phyloP scores from a whole-genome alignment of 2,329 filamentous ascomycete genomes.

The Penicillium sp. region DNA sequence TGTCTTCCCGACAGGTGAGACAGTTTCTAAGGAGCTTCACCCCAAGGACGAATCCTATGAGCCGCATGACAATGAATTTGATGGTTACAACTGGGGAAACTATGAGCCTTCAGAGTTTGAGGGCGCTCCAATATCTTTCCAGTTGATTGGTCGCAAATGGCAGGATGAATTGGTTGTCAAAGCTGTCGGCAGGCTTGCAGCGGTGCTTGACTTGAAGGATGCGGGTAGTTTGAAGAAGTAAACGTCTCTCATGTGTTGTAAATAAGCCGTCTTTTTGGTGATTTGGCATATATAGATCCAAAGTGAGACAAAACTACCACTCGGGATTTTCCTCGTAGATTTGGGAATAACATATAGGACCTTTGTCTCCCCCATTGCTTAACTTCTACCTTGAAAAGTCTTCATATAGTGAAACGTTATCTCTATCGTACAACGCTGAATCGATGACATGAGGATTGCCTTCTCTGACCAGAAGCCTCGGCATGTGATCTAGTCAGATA shows the following conservation, averaged over 20 bases:
- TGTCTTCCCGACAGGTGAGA: conserved; percentile 24
- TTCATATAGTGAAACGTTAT: not conserved
- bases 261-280: not conserved
- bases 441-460: not conserved
- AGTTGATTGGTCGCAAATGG: conserved; percentile 51
- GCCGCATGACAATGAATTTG: conserved; percentile 36
- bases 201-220: not conserved
- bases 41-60: not conserved
- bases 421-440: not conserved
- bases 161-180: conserved; percentile 51
- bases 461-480: not conserved
- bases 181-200: not conserved
- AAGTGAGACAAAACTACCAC: not conserved
- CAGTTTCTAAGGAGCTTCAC: not conserved
- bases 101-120: conserved; percentile 47
- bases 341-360: not conserved
- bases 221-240: not conserved
- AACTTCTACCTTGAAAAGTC: not conserved
- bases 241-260: not conserved
- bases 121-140: conserved; percentile 50
- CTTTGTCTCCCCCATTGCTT: not conserved
- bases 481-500: not conserved
- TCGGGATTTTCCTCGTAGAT: not conserved
- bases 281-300: not conserved
- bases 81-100: conserved; percentile 44